These are phyloP conservation scores for Vitis labrusca DNA, from an alignment of 164 flowering plant genomes.

Conservation along the genomic window DNA sequence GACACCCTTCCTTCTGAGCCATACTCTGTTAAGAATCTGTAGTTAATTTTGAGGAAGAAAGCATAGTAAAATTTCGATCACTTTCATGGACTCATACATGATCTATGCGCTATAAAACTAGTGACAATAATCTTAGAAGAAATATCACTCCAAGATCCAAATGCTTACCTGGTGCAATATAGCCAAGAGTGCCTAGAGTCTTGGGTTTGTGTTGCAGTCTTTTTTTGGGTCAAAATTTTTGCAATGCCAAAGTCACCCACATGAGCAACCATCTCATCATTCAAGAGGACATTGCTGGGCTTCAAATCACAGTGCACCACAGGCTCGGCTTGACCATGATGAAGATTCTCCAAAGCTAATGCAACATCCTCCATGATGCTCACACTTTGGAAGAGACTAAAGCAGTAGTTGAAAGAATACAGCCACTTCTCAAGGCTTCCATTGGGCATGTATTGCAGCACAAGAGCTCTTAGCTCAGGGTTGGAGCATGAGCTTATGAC, in stretches of 20 bases:
- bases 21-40: conserved; percentile 9
- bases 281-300: conserved; percentile 16
- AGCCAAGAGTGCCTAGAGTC: conserved; percentile 14
- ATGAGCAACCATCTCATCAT: conserved; percentile 16
- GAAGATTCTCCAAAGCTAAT: conserved; percentile 17
- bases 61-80: no score
- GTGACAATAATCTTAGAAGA: no score
- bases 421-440: conserved; percentile 2
- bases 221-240: conserved; percentile 4
- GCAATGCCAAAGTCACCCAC: conserved; percentile 23
- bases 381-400: background rate
- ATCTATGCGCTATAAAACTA: background rate
- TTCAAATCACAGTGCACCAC: conserved; percentile 24
- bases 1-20: conserved; percentile 24
- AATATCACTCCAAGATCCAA: no score
- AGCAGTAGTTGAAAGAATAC: background rate
- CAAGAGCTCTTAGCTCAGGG: background rate
- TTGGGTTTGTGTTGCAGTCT: background rate
- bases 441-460: background rate
- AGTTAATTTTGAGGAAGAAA: no score
- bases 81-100: no score
- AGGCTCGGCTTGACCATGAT: conserved; percentile 14
- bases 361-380: background rate
- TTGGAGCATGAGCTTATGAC: conserved; percentile 3
- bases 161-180: conserved; percentile 22